phyloP scores from a whole-genome alignment of 345 rosid genomes.

The Hibiscus syriacus region DNA sequence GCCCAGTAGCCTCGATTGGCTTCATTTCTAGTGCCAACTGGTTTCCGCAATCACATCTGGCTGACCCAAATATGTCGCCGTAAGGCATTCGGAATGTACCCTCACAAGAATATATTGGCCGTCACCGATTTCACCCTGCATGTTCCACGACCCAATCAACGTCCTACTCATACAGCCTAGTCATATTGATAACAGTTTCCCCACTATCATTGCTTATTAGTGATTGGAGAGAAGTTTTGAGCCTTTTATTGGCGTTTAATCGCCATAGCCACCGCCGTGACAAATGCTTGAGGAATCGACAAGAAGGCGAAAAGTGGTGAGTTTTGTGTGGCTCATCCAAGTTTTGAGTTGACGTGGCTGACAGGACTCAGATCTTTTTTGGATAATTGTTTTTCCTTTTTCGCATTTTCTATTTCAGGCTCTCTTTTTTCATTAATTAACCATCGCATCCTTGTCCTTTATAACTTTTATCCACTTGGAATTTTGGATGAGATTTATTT shows the following conservation, averaged over 20 bases:
- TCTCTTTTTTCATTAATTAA: too few species aligned
- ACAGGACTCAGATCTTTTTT: not conserved
- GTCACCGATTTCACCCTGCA: conserved; percentile 68
- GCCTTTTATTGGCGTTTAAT: not conserved
- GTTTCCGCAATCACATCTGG: conserved; percentile 68
- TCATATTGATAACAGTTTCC: not conserved
- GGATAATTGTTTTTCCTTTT: not conserved
- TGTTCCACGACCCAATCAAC: not conserved
- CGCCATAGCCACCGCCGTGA: not conserved
- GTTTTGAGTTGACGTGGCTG: not conserved
- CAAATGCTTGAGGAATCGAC: not conserved
- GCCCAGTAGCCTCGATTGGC: conserved; percentile 71
- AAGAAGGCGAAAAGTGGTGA: not conserved
- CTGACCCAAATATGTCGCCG: conserved; percentile 96
- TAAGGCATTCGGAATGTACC: conserved; percentile 85
- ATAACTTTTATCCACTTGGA: too few species aligned
- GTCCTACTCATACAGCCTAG: not conserved
- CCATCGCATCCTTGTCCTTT: too few species aligned
- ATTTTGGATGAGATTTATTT: too few species aligned
- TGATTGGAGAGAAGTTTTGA: not conserved
- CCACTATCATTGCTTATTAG: not conserved
- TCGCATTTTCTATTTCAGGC: not conserved
- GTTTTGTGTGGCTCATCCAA: conserved; percentile 1
- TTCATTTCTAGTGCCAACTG: conserved; percentile 75
- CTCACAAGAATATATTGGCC: conserved; percentile 78